Evolutionary conservation across 2,329 filamentous ascomycete genomes (phyloP), one percentile per base, ranked within the genome.

Genomic region (Madurella fahalii): DNA sequence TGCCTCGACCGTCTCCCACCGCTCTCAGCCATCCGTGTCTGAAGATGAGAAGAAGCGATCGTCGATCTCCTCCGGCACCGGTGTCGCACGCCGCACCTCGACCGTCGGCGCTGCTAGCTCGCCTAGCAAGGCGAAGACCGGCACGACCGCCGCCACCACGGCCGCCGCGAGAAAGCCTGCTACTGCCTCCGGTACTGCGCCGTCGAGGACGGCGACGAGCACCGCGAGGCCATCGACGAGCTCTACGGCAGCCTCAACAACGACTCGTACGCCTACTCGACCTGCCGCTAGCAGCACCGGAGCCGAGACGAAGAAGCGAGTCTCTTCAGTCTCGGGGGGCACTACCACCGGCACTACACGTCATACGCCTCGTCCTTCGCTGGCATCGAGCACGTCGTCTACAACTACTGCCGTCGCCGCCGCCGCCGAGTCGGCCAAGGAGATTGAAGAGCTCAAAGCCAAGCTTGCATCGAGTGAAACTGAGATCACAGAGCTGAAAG

Each of bases 391-490:
- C 12, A 58, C 61, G 8, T 61, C 71, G 15, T 65, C 52, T 9
- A 47, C 67, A 47, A 63, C 67, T 17, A 69, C 71, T 41, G 66
- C 72, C 16, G 66, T 65, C 44, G 63, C 69, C 16, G 70, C 71
- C 41, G 67, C 73, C 34, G 72, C 75, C 18, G 67, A 73, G 15
- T 72, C 75, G 8, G 66, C 76, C 17, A 84, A 82, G 69, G 81
- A 83, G 63, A 71, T 81, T 3, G 82, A 85, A 47, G 77, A 82
- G 44, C 73, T 86, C 42, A 85, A 82, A 71, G 68, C 73, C 8
- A 84, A 84, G 68, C 72, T 86, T 18, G 72, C 74, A 4, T 75
- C 80, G 32, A 82, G 80, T 58, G 81, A 85, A 63, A 67, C 75
- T 7, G 79, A 84, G 63, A 78, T 85, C 9, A 75, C 79, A 51